A percentile compares a stretch with the other conserved stretches of the same genome.
Evolutionary conservation across 2,329 filamentous ascomycete species (phyloP).

Genomic region (Hypoxylon sp.): DNA sequence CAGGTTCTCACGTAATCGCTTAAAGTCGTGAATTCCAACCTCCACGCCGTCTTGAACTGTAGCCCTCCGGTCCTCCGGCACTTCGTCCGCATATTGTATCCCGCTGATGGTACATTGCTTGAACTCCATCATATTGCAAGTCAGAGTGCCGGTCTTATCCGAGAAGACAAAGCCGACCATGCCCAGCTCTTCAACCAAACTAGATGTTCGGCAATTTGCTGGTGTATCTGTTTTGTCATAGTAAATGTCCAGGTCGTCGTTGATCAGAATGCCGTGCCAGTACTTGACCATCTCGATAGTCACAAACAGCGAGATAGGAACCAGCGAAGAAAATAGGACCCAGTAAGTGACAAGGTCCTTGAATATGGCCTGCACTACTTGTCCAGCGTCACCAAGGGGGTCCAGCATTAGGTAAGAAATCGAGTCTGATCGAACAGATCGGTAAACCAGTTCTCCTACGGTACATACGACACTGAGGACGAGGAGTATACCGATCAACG

Average conservation of each 20-base stretch:
- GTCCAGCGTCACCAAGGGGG: slow-evolving; percentile 66
- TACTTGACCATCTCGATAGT: slow-evolving; percentile 99
- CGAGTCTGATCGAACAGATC: slow-evolving; percentile 72
- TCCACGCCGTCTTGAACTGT: slow-evolving; percentile 83
- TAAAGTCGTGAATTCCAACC: slow-evolving; percentile 87
- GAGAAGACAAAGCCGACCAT: slow-evolving; percentile 99
- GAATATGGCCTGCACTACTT: slow-evolving; percentile 84
- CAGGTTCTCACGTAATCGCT: slow-evolving; percentile 78
- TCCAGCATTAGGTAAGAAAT: slow-evolving; percentile 82
- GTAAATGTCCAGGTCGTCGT: slow-evolving; percentile 97
- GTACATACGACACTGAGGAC: slow-evolving; percentile 90
- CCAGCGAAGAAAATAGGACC: slow-evolving; percentile 96
- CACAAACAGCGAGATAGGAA: slow-evolving; percentile 97
- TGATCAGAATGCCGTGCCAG: slow-evolving; percentile 97
- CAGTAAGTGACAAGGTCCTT: slow-evolving; percentile 98
- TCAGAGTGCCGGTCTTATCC: slow-evolving; percentile 96
- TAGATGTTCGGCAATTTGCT: slow-evolving; percentile 95
- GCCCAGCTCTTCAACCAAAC: slow-evolving; percentile 94
- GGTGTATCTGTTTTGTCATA: slow-evolving; percentile 96
- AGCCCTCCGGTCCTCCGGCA: slow-evolving; percentile 90
- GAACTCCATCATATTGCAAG: slow-evolving; percentile 99
- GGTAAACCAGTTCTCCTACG: slow-evolving; percentile 87
- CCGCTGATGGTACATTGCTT: slow-evolving; percentile 94
- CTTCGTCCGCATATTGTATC: slow-evolving; percentile 92
- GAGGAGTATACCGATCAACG: slow-evolving; percentile 88